Evolutionary conservation across 352 stramenopile species (phyloP), one percentile per base, ranked within the genome.

Genomic region (Elongisporangium senticosum): DNA sequence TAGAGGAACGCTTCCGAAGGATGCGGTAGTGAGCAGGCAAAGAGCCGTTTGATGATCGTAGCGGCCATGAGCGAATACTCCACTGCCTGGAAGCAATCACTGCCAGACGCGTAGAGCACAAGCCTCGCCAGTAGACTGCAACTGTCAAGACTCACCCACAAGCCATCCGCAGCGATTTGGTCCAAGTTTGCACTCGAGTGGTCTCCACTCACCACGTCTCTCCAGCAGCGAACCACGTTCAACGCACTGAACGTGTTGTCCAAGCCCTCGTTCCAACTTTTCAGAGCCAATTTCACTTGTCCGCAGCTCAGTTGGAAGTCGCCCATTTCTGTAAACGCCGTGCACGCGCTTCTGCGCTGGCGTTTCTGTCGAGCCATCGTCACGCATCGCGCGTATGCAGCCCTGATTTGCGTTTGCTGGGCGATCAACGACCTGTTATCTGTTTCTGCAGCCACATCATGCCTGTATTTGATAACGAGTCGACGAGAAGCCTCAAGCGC

Each of bases 211-310:
- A 51, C 53, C 8, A 79, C 63, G 13, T 88, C 67, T 24, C 79
- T 71, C 83, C 83, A 93, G 19, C 51, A 74, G 13, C 60, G 60
- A 0, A 67, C 62, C 8, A 83, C 64, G 23, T 80, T 74, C 3
- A 94, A 58, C 21, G 70, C 67, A 8, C 69, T 80, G 39, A 89
- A 90, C 0, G 83, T 79, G 28, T 90, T 90, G 50, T 95, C 85
- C 51, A 95, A 64, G 7, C 62, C 70, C 51, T 93, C 85, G 6
- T 86, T 70, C 85, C 85, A 95, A 21, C 55, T 63, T 49, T 90
- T 92, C 19, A 64, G 51, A n/a, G 83, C 85, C 15, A 63, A 43
- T 52, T 72, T 65, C 0, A 49, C 7, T 15, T 90, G 66, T 43
- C 63, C 58, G n/a, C 63, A 69, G 2, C 72, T 69, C 52, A 87